phyloP scores from a whole-genome alignment of 2,329 filamentous ascomycete species.

The Phoma herbarum region DNA sequence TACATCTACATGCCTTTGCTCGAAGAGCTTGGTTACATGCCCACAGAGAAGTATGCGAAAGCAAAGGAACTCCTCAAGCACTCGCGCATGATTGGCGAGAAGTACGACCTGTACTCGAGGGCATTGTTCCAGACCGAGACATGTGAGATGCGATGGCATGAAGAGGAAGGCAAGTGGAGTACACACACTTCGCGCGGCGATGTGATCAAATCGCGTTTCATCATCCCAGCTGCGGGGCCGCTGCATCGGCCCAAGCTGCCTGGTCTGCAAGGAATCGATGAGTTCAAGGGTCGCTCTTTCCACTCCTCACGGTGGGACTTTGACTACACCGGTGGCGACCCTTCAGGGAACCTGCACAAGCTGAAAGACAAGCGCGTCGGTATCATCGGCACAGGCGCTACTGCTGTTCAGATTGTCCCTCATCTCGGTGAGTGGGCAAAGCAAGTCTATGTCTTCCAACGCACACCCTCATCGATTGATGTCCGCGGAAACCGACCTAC shows the following conservation, averaged over 20 bases:
- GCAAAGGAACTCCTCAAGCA: slow-evolving; percentile 60
- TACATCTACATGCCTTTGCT: slow-evolving; percentile 44
- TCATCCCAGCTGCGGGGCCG: slow-evolving; percentile 54
- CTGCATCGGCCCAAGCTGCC: slow-evolving; percentile 53
- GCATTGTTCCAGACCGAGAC: slow-evolving; percentile 60
- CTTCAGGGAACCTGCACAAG: slow-evolving; percentile 39
- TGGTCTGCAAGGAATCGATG: slow-evolving; percentile 33
- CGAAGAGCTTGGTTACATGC: slow-evolving; percentile 58
- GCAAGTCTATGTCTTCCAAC: slow-evolving; percentile 65
- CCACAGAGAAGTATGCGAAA: slow-evolving; percentile 59
- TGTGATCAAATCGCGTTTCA: slow-evolving; percentile 51
- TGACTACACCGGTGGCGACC: slow-evolving; percentile 36
- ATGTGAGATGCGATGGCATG: slow-evolving; percentile 59
- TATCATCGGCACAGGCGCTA: slow-evolving; percentile 48
- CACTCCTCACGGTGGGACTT: slow-evolving; percentile 43
- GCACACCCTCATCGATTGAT: slow-evolving; percentile 60
- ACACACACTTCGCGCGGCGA: slow-evolving; percentile 37
- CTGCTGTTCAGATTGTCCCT: slow-evolving; percentile 49
- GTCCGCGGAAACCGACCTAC: slow-evolving; percentile 43
- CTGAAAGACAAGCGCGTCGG: slow-evolving; percentile 49
- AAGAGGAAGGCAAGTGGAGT: slow-evolving; percentile 45
- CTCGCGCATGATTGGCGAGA: slow-evolving; percentile 55
- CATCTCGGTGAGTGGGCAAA: slow-evolving; percentile 57
- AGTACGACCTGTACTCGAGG: slow-evolving; percentile 54
- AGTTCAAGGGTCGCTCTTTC: slow-evolving; percentile 42